Evolutionary conservation across 2,329 filamentous ascomycete genomes (phyloP), one percentile per base, ranked within the genome.

Genomic region (Cryphonectria carpinicola): DNA sequence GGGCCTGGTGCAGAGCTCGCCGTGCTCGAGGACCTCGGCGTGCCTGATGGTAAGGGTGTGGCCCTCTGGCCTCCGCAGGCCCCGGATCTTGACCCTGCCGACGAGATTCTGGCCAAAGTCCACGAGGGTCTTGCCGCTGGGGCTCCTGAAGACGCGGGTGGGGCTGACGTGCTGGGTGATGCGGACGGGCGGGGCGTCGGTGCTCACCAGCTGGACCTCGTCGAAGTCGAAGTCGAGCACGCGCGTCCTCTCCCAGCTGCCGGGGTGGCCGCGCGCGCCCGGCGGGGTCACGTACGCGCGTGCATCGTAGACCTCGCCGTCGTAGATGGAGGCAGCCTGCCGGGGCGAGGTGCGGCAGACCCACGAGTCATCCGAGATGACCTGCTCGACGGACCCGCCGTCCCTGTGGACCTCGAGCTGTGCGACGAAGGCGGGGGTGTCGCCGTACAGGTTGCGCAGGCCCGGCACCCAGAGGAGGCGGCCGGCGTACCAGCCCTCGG

Each of bases 21-120:
- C 78, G 70, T 84, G 69, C 70, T 89, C 85, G 4, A 90, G 79
- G 14, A 87, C 87, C 75, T 90, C 88, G 0, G 87, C 84, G 74
- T 89, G 87, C 0, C 76, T 77, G 19, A 90, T 78, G 4, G 78
- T 81, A 28, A 89, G 81, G 11, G 77, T 80, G 3, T 81, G 79
- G 0, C 82, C 83, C 3, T 76, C 74, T 0, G 79, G 77, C 0
- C 80, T 83, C 54, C 73, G 73, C 1, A 84, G 75, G 0, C 77
- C 75, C 1, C 74, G 79, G 14, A 88, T 73, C 0, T 78, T 77
- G 1, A 88, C 69, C 73, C 81, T 81, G 1, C 87, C 88, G 0
- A 88, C 87, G 0, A 89, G 78, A 73, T 89, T 89, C 74, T 89
- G 87, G 1, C 87, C 87, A 75, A 89, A 89, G 72, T 89, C 86